Evolutionary conservation across 345 rosid species (phyloP).

Genomic region (Eutrema heterophyllum): DNA sequence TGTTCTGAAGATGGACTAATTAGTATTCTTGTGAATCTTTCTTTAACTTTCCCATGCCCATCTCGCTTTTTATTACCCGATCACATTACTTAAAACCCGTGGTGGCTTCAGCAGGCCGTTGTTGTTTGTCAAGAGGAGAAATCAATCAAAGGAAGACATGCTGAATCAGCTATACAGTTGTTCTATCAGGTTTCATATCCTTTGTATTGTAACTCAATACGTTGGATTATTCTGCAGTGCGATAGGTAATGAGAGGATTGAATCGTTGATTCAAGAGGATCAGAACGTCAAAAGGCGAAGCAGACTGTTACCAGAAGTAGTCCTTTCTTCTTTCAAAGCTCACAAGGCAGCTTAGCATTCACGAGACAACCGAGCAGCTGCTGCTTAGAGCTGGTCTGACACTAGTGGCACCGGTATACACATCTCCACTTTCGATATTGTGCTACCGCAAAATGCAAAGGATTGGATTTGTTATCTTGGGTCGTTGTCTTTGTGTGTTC

Average conservation of each 20-base stretch:
- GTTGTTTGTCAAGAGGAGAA: conserved; percentile 99
- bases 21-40: neutral
- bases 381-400: conserved; percentile 75
- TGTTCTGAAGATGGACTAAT: conserved; percentile 70
- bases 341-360: conserved; percentile 79
- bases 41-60: neutral
- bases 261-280: conserved; percentile 89
- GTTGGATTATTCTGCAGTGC: conserved; percentile 36
- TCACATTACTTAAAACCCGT: neutral
- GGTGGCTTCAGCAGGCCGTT: conserved; percentile 59
- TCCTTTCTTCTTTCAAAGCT: conserved; percentile 79
- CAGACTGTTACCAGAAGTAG: conserved; percentile 71
- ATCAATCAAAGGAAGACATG: conserved; percentile 98
- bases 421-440: too few species aligned
- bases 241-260: conserved; percentile 71
- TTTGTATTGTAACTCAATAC: neutral
- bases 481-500: too few species aligned
- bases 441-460: too few species aligned
- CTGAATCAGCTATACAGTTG: conserved; percentile 78
- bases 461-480: too few species aligned
- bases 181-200: conserved; percentile 61
- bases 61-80: neutral
- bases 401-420: conserved; percentile 45
- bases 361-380: conserved; percentile 73
- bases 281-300: conserved; percentile 73